A percentile compares a stretch with the other conserved stretches of the same genome.
Conservation (phyloP, 352 stramenopile genomes). For the Saprolegnia diclina region DNA sequence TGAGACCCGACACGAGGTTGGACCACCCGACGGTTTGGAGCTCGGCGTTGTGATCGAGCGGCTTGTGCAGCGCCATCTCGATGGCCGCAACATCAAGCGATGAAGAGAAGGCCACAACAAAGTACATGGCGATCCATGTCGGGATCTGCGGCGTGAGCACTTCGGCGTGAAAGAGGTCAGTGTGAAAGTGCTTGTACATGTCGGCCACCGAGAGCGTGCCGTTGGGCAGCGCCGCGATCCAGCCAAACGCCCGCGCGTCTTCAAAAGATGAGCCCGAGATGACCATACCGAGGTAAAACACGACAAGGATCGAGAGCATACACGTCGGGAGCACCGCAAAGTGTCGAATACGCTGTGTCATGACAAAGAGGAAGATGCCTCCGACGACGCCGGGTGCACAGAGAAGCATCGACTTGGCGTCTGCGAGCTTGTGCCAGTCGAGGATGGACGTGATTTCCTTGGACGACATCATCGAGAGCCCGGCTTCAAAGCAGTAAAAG, state of each 20-base stretch:
- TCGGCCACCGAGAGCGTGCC: slow-evolving; percentile 50
- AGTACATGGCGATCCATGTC: slow-evolving; percentile 95
- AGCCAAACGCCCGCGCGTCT: slow-evolving; percentile 87
- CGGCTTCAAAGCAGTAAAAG: slow-evolving; percentile 77
- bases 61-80: slow-evolving; percentile 92
- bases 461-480: slow-evolving; percentile 82
- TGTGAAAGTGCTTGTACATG: slow-evolving; percentile 77
- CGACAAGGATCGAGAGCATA: slow-evolving; percentile 83
- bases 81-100: slow-evolving; percentile 97
- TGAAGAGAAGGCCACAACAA: slow-evolving; percentile 96
- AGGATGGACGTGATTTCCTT: slow-evolving; percentile 82
- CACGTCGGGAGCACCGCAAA: slow-evolving; percentile 72
- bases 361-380: slow-evolving; percentile 76
- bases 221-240: slow-evolving; percentile 80
- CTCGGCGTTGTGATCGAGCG: slow-evolving; percentile 95
- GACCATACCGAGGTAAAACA: slow-evolving; percentile 80
- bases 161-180: slow-evolving; percentile 37
- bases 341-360: slow-evolving; percentile 73
- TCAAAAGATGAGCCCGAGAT: slow-evolving; percentile 66
- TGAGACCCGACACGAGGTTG: slow-evolving; percentile 94
- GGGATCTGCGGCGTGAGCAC: slow-evolving; percentile 67
- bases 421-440: slow-evolving; percentile 80
- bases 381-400: slow-evolving; percentile 77
- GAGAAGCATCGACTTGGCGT: slow-evolving; percentile 68
- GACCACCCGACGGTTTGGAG: slow-evolving; percentile 92